phyloP scores from a whole-genome alignment of 1,284 basidiomycete genomes.

The Ganoderma lingzhi region DNA sequence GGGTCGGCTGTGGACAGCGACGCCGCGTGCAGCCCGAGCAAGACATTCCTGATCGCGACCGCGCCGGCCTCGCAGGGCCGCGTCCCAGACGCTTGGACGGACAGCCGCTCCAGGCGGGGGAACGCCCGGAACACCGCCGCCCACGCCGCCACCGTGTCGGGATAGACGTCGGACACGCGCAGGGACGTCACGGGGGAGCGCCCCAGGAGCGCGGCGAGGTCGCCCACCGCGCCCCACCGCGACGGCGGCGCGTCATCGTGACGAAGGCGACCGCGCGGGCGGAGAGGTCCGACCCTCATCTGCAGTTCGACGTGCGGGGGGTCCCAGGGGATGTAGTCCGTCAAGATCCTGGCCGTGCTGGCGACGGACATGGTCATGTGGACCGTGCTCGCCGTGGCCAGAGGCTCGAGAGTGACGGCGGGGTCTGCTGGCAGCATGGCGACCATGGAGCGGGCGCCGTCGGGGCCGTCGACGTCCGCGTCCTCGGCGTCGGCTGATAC shows the following conservation, averaged over 20 bases:
- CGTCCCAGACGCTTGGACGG: not conserved
- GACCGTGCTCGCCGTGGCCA: not conserved
- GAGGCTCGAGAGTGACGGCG: not conserved
- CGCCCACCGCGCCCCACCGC: not conserved
- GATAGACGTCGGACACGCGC: not conserved
- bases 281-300: too few species aligned
- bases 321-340: not conserved
- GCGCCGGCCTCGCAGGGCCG: not conserved
- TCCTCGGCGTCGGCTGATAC: not conserved
- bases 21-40: not conserved
- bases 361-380: not conserved
- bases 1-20: not conserved
- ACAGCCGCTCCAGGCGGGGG: not conserved
- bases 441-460: too few species aligned
- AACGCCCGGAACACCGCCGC: not conserved
- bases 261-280: not conserved
- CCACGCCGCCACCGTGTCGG: not conserved
- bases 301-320: not conserved
- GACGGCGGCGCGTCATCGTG: too few species aligned
- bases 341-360: too few species aligned
- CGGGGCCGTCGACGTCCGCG: too few species aligned
- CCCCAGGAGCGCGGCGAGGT: not conserved
- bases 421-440: not conserved
- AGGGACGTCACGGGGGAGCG: not conserved
- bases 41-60: not conserved